phyloP scores from a whole-genome alignment of 129 eudicot species.

The Lactuca saligna region DNA sequence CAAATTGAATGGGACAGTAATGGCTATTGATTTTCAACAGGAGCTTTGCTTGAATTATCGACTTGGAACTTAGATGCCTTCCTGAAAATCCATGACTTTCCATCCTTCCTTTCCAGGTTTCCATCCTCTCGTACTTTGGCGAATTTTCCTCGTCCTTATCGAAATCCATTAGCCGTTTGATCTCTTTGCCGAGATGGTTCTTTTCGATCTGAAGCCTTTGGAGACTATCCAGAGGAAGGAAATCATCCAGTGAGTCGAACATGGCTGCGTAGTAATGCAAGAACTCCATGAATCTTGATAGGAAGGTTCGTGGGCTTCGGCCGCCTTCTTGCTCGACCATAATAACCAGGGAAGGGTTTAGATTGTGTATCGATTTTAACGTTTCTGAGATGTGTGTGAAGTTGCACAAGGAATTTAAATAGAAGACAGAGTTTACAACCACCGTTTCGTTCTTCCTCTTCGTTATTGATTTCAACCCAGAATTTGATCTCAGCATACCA shows the following conservation, averaged over 20 bases:
- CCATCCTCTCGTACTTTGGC: constrained; percentile 51
- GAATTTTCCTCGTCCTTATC: constrained; percentile 37
- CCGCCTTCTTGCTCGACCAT: constrained; percentile 70
- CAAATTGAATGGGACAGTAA: constrained; percentile 39
- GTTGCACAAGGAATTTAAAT: constrained; percentile 43
- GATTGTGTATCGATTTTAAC: constrained; percentile 29
- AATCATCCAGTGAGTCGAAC: constrained; percentile 71
- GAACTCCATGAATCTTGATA: constrained; percentile 69
- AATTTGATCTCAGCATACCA: constrained; percentile 39
- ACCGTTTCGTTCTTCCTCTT: constrained; percentile 51
- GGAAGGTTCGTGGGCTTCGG: constrained; percentile 42
- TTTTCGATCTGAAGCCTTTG: constrained; percentile 65
- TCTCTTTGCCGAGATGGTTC: constrained; percentile 66
- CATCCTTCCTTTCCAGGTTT: constrained; percentile 72
- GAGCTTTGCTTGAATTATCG: constrained; percentile 64
- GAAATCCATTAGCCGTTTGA: constrained; percentile 43
- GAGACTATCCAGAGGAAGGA: constrained; percentile 54
- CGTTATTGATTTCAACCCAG: constrained; percentile 26
- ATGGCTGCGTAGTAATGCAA: constrained; percentile 75
- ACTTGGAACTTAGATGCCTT: constrained; percentile 43
- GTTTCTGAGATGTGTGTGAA: constrained; percentile 46
- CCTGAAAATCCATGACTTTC: constrained; percentile 57
- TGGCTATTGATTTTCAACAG: constrained; percentile 58
- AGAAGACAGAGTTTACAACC: constrained; percentile 51
- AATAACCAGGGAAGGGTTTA: constrained; percentile 47